Conservation (phyloP, 1,284 basidiomycete genomes). For the Ustilago esculenta region DNA sequence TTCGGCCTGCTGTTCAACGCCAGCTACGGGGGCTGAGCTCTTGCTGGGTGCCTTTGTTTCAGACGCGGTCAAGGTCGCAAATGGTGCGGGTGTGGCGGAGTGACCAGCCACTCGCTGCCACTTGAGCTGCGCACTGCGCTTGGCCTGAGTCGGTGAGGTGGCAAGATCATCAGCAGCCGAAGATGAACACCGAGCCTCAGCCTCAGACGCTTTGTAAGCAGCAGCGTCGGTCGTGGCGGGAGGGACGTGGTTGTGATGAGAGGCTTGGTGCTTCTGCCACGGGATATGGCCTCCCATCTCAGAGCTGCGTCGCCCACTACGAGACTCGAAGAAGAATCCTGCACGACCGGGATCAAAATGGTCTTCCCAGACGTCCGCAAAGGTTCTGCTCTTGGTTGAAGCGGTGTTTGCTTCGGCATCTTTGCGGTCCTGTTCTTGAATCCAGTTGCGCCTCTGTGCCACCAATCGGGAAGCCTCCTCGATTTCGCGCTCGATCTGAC, state of each 20-base stretch:
- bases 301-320: conserved; percentile 13
- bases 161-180: background rate
- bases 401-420: conserved; percentile 9
- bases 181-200: background rate
- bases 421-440: conserved; percentile 25
- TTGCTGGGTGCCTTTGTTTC: background rate
- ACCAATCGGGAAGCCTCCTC: conserved; percentile 32
- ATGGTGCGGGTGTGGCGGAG: conserved; percentile 2
- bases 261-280: conserved; percentile 1
- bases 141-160: background rate
- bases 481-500: conserved; percentile 38
- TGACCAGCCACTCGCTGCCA: conserved; percentile 33
- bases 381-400: background rate
- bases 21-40: background rate
- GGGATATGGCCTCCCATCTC: conserved; percentile 5
- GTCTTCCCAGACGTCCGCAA: conserved; percentile 17
- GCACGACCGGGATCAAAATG: conserved; percentile 12
- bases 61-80: background rate
- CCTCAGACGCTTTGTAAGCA: conserved; percentile 6
- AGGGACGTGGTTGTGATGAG: conserved; percentile 18
- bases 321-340: conserved; percentile 30
- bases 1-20: background rate
- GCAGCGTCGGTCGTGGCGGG: conserved; percentile 4
- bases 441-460: conserved; percentile 29
- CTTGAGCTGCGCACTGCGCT: conserved; percentile 23